Conservation (phyloP, 306 rosid species). For the Dicorynia guianensis region DNA sequence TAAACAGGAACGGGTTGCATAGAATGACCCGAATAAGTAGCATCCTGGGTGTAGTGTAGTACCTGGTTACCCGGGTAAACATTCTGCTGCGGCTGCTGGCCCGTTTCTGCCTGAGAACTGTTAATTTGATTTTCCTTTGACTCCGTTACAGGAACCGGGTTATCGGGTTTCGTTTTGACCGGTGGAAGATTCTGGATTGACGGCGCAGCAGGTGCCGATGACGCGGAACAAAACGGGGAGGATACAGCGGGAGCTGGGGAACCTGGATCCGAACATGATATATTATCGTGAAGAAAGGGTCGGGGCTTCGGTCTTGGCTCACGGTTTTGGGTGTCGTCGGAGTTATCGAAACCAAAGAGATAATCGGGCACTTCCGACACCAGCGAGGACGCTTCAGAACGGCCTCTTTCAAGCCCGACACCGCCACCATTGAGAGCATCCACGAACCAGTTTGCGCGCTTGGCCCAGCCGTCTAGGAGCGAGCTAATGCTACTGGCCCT, state of each 20-base stretch:
- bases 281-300: slow-evolving; percentile 43
- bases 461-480: slow-evolving; percentile 77
- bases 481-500: slow-evolving; percentile 76
- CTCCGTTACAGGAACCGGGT: slow-evolving; percentile 46
- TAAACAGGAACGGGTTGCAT: slow-evolving; percentile 55
- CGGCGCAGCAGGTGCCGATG: slow-evolving; percentile 56
- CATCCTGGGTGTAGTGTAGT: slow-evolving; percentile 52
- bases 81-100: slow-evolving; percentile 39
- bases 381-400: slow-evolving; percentile 88
- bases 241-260: slow-evolving; percentile 72
- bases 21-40: slow-evolving; percentile 53
- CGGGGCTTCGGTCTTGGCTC: slow-evolving; percentile 57
- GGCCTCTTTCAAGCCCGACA: slow-evolving; percentile 69
- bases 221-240: slow-evolving; percentile 67
- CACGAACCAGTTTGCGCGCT: slow-evolving; percentile 89
- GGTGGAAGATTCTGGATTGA: slow-evolving; percentile 78
- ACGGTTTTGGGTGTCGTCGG: slow-evolving; percentile 57
- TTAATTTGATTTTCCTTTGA: slow-evolving; percentile 42
- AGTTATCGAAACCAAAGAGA: slow-evolving; percentile 82
- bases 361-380: slow-evolving; percentile 92
- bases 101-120: slow-evolving; percentile 39
- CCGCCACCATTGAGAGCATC: slow-evolving; percentile 84
- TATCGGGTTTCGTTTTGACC: slow-evolving; percentile 70
- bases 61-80: slow-evolving; percentile 43
- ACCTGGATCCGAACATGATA: slow-evolving; percentile 80